Evolutionary conservation across 2,329 filamentous ascomycete genomes (phyloP), one percentile per base, ranked within the genome.

Genomic region (Aspergillus persii): DNA sequence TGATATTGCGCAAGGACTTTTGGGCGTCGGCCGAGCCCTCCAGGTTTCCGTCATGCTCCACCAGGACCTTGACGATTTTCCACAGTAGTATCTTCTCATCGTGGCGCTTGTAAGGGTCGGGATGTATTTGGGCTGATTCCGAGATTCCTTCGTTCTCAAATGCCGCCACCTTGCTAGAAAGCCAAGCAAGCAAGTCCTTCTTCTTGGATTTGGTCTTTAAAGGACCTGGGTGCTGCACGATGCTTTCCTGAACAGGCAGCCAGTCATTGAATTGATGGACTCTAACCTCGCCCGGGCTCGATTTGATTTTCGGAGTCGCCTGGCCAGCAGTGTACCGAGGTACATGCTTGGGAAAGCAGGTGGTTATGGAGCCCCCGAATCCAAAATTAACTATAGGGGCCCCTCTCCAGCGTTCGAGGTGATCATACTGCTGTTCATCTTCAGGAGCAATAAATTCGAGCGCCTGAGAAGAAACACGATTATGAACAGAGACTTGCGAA

Each of bases 191-290:
- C 0, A 92, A 85, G 56, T 99, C 94, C 79, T 98, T 99, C 82
- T 99, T 99, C 81, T 96, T 98, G 1, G 88, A 87, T 72, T 97
- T 98, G 46, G 87, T 84, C 74, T 89, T 92, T 30, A 99, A 79
- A 3, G 96, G 95, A 0, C 95, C 95, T 0, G 95, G 95, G 69
- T 98, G 98, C 66, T 88, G 92, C 18, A 86, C 83, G 52, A 95
- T 79, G 2, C 87, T 84, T 36, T 95, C 91, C 27, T 86, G 80
- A 8, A 92, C 79, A 4, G 90, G 87, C 49, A 91, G 79, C 31
- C 91, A 80, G 48, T 92, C 87, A 71, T 89, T 95, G 62, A 91
- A 83, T 66, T 85, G 89, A 62, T 86, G 84, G n/a, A 94, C 79
- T 67, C 88, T 91, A 27, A 97, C 85, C 66, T 94, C 90, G 2